Base-by-base conservation (phyloP, 2,329 filamentous ascomycete genomes). In the Fusarium tupiense region DNA sequence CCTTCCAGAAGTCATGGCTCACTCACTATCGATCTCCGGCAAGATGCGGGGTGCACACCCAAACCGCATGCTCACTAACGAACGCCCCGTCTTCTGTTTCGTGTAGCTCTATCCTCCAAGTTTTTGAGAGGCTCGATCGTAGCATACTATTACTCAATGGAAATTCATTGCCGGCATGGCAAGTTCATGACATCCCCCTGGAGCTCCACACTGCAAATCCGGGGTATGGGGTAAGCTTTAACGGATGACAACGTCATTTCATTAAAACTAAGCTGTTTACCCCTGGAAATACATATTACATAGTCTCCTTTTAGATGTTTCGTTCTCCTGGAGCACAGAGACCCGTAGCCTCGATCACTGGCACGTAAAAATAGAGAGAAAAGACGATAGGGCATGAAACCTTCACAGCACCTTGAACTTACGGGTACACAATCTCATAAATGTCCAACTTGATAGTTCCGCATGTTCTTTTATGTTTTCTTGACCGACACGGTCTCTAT, bases 41-140 rank as follows among this genome's bases (percentile, higher is more conserved):
- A 20, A 41, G 16, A 61, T 68, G 54, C 47, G 65, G 43, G 58
- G 52, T 57, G 50, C 52, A 53, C 40, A 53, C 43, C n/a, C 40
- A 31, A 43, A 59, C 24, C 47, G 19, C 22, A 41, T 63, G 29
- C 26, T 54, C 20, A 64, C 65, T 40, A 54, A 49, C 35, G 41
- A 47, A 47, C 58, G 52, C 52, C 59, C 49, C 49, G 24, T 20
- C 37, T 29, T 43, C n/a, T 29, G 38, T 61, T 40, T 19, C 57
- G 26, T 61, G 44, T 13, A 38, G 41, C 50, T 46, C 31, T 24
- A 19, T 37, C 31, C 52, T 29, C 53, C 52, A 10, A 26, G 26
- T 29, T 26, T 47, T 47, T 19, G 17, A 37, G 35, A 64, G 61
- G 44, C 44, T 43, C 17, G 29, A 20, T 31, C 20, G 20, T 40